Evolutionary conservation across 2,329 filamentous ascomycete genomes (phyloP).

Genomic region (Dactylellina drechsleri): DNA sequence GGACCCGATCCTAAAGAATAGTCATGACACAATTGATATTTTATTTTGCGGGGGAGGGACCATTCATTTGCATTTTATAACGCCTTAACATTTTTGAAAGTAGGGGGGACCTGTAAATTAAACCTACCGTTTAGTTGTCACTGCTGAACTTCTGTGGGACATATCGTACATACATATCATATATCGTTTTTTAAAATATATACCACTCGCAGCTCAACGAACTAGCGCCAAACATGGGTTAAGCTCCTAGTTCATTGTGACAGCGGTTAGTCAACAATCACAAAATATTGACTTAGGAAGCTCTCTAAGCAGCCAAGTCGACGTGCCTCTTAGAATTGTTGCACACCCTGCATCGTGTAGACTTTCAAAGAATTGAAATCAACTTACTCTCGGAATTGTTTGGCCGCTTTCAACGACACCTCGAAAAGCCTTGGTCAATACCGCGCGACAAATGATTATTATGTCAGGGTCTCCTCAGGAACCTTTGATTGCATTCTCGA

Average conservation of each 20-base stretch:
- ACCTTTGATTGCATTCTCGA: too few relatives aligned
- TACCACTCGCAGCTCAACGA: conserved; percentile 18
- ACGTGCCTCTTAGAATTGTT: too few relatives aligned
- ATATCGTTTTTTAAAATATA: conserved; percentile 9
- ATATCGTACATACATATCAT: conserved; percentile 40
- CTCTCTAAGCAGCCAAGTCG: too few relatives aligned
- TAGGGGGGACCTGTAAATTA: conserved; percentile 45
- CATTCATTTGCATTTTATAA: conserved; percentile 2
- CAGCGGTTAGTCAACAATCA: conserved; percentile 35
- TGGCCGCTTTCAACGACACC: too few relatives aligned
- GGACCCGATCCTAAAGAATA: conserved; percentile 27
- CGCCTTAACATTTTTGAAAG: conserved; percentile 1
- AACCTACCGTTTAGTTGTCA: conserved; percentile 32
- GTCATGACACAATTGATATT: conserved; percentile 35
- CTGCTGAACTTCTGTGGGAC: conserved; percentile 28
- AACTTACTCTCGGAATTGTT: too few relatives aligned
- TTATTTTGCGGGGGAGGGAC: conserved; percentile 14
- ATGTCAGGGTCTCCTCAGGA: too few relatives aligned
- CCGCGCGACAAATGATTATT: too few relatives aligned
- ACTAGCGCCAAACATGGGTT: conserved; percentile 6
- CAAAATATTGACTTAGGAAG: conserved; percentile 2
- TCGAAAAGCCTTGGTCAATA: too few relatives aligned
- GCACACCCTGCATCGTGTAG: too few relatives aligned
- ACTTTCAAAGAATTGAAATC: too few relatives aligned
- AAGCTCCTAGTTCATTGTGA: conserved; percentile 27